phyloP scores from a whole-genome alignment of 495 filamentous ascomycete genomes.

The Melanomma pulvis-pyrius region DNA sequence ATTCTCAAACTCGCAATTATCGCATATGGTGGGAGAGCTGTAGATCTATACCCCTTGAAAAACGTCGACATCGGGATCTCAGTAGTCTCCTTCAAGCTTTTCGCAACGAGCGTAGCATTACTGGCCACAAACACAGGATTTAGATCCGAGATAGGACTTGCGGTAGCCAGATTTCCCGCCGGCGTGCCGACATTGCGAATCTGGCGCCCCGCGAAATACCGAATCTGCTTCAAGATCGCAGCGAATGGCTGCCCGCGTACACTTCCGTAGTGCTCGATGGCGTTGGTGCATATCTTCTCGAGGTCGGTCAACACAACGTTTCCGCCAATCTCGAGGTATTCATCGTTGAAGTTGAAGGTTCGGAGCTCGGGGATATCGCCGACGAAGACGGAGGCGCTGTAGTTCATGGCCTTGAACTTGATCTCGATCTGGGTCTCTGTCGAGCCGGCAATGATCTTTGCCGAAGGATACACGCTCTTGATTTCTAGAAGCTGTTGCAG shows the following conservation, averaged over 20 bases:
- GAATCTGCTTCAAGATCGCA: constrained; percentile 76
- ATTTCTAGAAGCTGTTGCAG: constrained; percentile 87
- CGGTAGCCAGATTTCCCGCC: constrained; percentile 92
- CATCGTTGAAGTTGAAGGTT: constrained; percentile 75
- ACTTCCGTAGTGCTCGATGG: constrained; percentile 77
- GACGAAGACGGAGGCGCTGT: constrained; percentile 85
- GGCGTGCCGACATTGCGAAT: constrained; percentile 97
- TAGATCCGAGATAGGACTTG: constrained; percentile 93
- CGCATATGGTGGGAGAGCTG: constrained; percentile 77
- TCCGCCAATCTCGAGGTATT: constrained; percentile 83
- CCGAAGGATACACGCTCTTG: constrained; percentile 78
- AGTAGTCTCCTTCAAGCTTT: constrained; percentile 66
- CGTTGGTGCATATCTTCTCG: constrained; percentile 71
- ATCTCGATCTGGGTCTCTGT: constrained; percentile 98
- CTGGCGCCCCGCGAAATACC: constrained; percentile 93
- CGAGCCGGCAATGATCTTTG: constrained; percentile 94
- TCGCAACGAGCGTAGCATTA: constrained; percentile 78
- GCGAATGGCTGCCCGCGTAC: constrained; percentile 70
- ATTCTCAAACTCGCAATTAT: constrained; percentile 87
- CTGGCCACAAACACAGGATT: constrained; percentile 93
- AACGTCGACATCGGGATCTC: constrained; percentile 91
- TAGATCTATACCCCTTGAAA: constrained; percentile 88
- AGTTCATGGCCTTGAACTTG: constrained; percentile 95
- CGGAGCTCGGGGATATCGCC: constrained; percentile 89
- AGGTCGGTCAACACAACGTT: constrained; percentile 89